Conservation (phyloP, 2,329 filamentous ascomycete species). For the Ambrosiella xylebori region DNA sequence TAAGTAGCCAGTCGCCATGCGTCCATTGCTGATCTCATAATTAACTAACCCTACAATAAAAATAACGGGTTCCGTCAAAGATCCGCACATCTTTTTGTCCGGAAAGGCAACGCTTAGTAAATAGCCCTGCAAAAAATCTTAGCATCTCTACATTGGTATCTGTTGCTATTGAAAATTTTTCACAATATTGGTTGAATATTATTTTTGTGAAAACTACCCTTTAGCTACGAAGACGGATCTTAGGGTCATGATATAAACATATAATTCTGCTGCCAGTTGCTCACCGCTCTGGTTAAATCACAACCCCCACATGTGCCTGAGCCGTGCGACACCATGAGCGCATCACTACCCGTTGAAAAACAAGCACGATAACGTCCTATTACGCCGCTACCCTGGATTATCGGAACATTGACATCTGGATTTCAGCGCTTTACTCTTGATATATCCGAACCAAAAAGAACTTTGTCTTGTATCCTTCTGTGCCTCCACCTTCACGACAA, state of each 20-base stretch:
- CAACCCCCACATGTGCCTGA: not conserved
- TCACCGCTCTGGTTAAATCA: slow-evolving; percentile 14
- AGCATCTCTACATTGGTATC: no score
- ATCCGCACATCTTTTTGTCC: no score
- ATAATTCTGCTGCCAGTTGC: slow-evolving; percentile 14
- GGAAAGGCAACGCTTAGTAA: no score
- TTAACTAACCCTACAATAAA: not conserved
- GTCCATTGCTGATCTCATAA: not conserved
- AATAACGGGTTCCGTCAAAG: no score
- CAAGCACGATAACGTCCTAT: not conserved
- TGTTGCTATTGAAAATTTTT: no score
- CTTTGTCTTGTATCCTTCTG: not conserved
- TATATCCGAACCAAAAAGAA: not conserved
- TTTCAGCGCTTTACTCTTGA: no score
- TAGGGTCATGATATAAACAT: not conserved
- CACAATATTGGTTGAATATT: no score
- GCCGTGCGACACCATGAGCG: not conserved
- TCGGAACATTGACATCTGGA: no score
- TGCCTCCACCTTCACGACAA: not conserved
- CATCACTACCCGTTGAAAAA: not conserved
- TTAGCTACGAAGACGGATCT: no score
- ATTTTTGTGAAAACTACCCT: no score
- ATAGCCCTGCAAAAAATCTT: no score
- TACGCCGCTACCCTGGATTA: no score
- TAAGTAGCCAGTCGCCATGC: not conserved